Conservation (phyloP, 2,329 filamentous ascomycete species). For the Grosmannia clavigera region DNA sequence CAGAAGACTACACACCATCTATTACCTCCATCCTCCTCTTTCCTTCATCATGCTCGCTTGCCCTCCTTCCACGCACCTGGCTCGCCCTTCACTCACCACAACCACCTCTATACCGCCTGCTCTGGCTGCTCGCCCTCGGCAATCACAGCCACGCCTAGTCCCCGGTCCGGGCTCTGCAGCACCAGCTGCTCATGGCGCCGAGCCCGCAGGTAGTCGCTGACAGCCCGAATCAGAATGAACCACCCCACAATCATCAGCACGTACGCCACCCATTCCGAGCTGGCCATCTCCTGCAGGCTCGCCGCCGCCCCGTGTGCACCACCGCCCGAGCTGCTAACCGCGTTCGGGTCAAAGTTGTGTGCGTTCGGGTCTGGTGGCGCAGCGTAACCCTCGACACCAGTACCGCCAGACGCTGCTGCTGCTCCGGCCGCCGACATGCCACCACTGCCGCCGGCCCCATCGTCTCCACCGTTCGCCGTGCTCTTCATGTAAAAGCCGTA, state of each 20-base stretch:
- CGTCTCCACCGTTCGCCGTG: slow-evolving; percentile 23
- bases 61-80: neutral
- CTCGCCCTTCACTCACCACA: neutral
- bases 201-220: slow-evolving; percentile 80
- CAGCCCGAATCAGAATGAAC: slow-evolving; percentile 92
- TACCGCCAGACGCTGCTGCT: slow-evolving; percentile 22
- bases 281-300: slow-evolving; percentile 46
- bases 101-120: slow-evolving; percentile 49
- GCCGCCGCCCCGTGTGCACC: slow-evolving; percentile 17
- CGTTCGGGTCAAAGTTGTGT: slow-evolving; percentile 71
- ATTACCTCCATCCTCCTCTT: neutral
- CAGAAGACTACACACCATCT: neutral
- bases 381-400: slow-evolving; percentile 42
- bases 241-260: slow-evolving; percentile 92
- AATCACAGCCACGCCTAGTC: slow-evolving; percentile 72
- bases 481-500: slow-evolving; percentile 94
- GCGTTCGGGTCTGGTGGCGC: slow-evolving; percentile 77
- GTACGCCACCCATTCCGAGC: slow-evolving; percentile 83
- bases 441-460: slow-evolving; percentile 22
- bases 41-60: neutral
- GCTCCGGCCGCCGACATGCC: slow-evolving; percentile 28
- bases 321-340: slow-evolving; percentile 34
- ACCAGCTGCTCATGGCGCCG: slow-evolving; percentile 87
- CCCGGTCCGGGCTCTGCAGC: slow-evolving; percentile 81
- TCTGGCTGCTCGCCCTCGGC: slow-evolving; percentile 74